Evolutionary conservation across 805 yeast species (phyloP).

Genomic region (Ogataea degrootiae): DNA sequence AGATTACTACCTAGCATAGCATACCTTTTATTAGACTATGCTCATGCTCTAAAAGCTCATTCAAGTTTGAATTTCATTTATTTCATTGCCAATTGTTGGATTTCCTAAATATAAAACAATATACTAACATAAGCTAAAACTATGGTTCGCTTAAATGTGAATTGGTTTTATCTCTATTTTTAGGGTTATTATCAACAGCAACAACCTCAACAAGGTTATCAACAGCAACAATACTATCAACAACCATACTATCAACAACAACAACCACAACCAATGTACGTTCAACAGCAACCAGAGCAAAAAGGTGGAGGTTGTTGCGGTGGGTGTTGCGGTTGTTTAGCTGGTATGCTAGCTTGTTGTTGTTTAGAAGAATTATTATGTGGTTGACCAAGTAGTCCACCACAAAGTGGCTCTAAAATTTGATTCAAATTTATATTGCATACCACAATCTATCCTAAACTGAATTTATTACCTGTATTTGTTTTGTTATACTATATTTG

Average conservation of each 20-base stretch:
- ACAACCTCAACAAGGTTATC: not conserved
- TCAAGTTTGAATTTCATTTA: no score
- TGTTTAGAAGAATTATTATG: slow-evolving; percentile 12
- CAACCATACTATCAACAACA: slow-evolving; percentile 21
- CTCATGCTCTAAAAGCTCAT: no score
- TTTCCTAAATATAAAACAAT: no score
- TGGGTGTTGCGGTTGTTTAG: slow-evolving; percentile 17
- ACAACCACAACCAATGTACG: slow-evolving; percentile 22
- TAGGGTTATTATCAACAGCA: not conserved
- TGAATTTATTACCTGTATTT: no score
- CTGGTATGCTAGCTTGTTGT: slow-evolving; percentile 18
- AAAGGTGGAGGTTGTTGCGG: slow-evolving; percentile 14
- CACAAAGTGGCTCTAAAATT: not conserved
- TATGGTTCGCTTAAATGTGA: no score
- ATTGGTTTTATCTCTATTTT: no score
- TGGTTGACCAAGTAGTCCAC: not conserved
- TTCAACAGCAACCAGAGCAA: slow-evolving; percentile 19
- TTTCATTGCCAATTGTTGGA: no score
- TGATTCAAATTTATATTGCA: not conserved
- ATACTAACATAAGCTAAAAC: no score
- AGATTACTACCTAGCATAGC: no score
- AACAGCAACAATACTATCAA: slow-evolving; percentile 9
- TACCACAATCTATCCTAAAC: no score
- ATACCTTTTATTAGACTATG: no score
- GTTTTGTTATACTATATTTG: no score